Evolutionary conservation across 352 stramenopile genomes (phyloP), one percentile per base, ranked within the genome.

Genomic region (Phytophthora litchii): DNA sequence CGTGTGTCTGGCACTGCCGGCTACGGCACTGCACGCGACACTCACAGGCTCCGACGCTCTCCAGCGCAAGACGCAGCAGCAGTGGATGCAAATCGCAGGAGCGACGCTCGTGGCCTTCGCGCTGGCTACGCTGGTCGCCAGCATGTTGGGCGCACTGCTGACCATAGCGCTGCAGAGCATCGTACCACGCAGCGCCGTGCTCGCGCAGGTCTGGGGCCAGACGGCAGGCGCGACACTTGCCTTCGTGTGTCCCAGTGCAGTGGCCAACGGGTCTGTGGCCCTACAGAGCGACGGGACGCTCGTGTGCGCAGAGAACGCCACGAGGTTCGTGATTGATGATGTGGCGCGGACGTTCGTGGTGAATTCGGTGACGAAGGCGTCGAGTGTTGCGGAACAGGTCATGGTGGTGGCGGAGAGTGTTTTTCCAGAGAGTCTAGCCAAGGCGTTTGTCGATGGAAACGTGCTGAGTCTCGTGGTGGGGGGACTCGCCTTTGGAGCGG

Each of bases 301-400:
- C 19, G 23, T 43, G 34, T 80, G 60, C 66, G 45, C 53, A 19
- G 29, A 59, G 13, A 88, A 87, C 53, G 52, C 60, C 7, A 85
- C 80, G 14, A 54, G 35, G 12, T 86, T 90, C 46, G 36, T 77
- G 12, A 17, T 90, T 7, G 64, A 90, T 37, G 76, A 87, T 42
- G 34, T 88, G 61, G 62, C 74, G 45, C 54, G 53, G n/a, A 64
- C 65, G 3, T 61, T 76, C 27, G 37, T 58, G 43, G 38, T 67
- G 42, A 31, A 35, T 4, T 59, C 58, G n/a, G 60, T 50, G 47
- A 60, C 31, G n/a, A 45, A 36, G 20, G 34, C 41, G 10, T 41
- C 16, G 47, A 65, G 44, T 36, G 48, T 83, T 20, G 34, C 31
- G 12, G 64, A 85, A 4, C 73, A 83, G 42, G 29, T 69, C 9